phyloP scores from a whole-genome alignment of 306 rosid genomes.

The Pterocarpus santalinus region DNA sequence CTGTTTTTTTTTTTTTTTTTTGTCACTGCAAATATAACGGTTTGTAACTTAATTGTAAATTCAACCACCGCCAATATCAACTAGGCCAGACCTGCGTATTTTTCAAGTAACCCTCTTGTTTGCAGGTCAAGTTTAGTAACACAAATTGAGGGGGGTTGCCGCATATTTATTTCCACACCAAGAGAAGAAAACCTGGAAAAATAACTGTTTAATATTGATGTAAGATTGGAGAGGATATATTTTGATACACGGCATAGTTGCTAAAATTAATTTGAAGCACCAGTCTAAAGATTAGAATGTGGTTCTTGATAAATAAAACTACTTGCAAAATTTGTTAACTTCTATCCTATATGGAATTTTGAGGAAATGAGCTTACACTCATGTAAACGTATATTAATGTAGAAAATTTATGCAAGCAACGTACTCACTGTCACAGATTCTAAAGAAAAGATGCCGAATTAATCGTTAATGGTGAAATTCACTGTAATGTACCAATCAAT shows the following conservation, averaged over 20 bases:
- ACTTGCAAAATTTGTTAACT: neutral
- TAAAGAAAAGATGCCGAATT: neutral
- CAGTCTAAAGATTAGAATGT: neutral
- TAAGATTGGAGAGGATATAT: neutral
- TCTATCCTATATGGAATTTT: neutral
- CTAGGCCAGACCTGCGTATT: constrained; percentile 1
- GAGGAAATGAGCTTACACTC: neutral
- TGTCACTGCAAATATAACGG: no score
- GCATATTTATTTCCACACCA: neutral
- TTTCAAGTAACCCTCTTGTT: constrained; percentile 36
- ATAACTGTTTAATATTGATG: neutral
- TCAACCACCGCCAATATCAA: constrained; percentile 20
- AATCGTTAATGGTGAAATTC: neutral
- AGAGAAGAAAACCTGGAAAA: neutral
- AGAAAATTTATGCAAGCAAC: neutral
- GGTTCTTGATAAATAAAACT: neutral
- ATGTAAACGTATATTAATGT: neutral
- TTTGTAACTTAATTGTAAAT: neutral
- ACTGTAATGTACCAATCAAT: neutral
- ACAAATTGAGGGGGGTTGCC: neutral
- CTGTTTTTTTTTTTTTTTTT: neutral
- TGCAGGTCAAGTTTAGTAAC: constrained; percentile 23
- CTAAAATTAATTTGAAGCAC: neutral
- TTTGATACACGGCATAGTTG: neutral
- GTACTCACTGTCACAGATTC: neutral